Conservation (phyloP, 1,139 yeast genomes). For the Geotrichum siamense region DNA sequence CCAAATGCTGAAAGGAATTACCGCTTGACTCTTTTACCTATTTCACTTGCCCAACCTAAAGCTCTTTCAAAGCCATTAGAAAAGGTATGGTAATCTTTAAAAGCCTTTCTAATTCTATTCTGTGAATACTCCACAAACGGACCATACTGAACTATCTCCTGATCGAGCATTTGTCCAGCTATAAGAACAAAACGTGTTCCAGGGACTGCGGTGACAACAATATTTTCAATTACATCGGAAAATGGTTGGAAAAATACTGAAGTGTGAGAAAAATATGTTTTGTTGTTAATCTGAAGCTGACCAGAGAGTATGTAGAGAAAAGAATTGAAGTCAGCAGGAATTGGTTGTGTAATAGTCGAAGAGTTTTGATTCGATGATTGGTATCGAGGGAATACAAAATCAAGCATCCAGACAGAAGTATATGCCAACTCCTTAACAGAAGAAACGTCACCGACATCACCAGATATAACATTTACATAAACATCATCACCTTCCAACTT, state of each 20-base stretch:
- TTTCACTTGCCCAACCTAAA: constrained; percentile 59
- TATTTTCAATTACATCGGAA: constrained; percentile 26
- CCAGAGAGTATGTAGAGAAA: constrained; percentile 66
- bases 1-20: no score
- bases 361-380: constrained; percentile 76
- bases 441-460: constrained; percentile 66
- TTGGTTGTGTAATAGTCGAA: constrained; percentile 47
- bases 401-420: constrained; percentile 51
- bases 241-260: constrained; percentile 36
- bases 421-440: constrained; percentile 70
- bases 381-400: constrained; percentile 43
- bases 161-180: constrained; percentile 74
- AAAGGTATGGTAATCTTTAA: constrained; percentile 60
- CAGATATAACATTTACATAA: constrained; percentile 67
- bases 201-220: constrained; percentile 24
- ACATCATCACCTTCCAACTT: constrained; percentile 59
- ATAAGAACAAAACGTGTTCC: constrained; percentile 53
- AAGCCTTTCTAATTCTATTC: constrained; percentile 59
- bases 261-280: constrained; percentile 43
- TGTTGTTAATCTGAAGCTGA: constrained; percentile 44
- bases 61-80: constrained; percentile 70
- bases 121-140: constrained; percentile 73
- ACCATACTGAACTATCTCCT: constrained; percentile 78
- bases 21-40: constrained; percentile 35
- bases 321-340: constrained; percentile 54